Evolutionary conservation across 2,329 filamentous ascomycete species (phyloP).

Genomic region (Xylaria sp.): DNA sequence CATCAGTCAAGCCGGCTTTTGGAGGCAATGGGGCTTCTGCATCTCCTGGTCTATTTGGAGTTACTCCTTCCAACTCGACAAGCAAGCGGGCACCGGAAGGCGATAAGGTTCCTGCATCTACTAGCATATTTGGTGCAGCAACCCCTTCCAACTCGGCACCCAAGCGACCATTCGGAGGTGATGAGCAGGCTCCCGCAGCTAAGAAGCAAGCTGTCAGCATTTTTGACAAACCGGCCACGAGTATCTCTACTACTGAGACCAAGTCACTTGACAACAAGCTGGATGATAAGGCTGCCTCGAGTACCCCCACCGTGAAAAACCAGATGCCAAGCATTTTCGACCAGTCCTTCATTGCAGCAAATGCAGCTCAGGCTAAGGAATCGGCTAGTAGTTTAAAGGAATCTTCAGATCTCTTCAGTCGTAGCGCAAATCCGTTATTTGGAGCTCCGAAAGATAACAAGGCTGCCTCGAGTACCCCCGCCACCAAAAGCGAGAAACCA

Average conservation of each 20-base stretch:
- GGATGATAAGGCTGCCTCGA: slow-evolving; percentile 16
- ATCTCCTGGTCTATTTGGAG: slow-evolving; percentile 35
- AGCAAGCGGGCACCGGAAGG: slow-evolving; percentile 10
- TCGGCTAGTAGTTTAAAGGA: slow-evolving; percentile 37
- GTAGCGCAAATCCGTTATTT: slow-evolving; percentile 37
- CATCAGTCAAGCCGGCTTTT: slow-evolving; percentile 14
- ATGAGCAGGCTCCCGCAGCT: slow-evolving; percentile 31
- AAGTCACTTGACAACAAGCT: slow-evolving; percentile 25
- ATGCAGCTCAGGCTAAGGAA: slow-evolving; percentile 33
- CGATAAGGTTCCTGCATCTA: slow-evolving; percentile 20
- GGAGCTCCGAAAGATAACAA: slow-evolving; percentile 29
- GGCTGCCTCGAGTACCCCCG: slow-evolving; percentile 1
- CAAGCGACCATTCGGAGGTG: slow-evolving; percentile 14
- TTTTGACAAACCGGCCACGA: slow-evolving; percentile 23
- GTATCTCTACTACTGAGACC: slow-evolving; percentile 6
- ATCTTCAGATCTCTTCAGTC: slow-evolving; percentile 40
- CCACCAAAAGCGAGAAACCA: slow-evolving; percentile 2
- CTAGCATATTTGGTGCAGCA: slow-evolving; percentile 36
- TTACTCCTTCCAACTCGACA: slow-evolving; percentile 12
- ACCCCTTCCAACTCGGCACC: slow-evolving; percentile 11
- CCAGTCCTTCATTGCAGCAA: slow-evolving; percentile 30
- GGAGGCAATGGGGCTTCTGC: slow-evolving; percentile 8
- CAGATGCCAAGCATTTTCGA: slow-evolving; percentile 35
- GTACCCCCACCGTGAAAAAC: slow-evolving; percentile 4
- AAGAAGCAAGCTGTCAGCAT: slow-evolving; percentile 24